phyloP scores from a whole-genome alignment of 495 filamentous ascomycete species.

The Trichoderma orchidacearum region DNA sequence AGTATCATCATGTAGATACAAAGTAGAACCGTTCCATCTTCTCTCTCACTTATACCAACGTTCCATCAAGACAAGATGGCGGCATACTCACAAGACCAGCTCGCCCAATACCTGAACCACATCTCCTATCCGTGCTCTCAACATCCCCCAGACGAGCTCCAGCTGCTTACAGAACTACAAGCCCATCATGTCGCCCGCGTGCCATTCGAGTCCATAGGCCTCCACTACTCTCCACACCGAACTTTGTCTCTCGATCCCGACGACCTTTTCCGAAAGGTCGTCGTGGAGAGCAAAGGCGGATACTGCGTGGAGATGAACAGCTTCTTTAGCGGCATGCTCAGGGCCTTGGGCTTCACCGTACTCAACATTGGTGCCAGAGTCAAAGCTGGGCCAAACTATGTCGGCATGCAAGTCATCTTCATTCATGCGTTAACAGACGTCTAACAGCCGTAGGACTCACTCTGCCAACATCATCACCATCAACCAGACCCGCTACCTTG shows the following conservation, averaged over 20 bases:
- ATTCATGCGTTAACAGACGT: not conserved
- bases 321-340: constrained; percentile 51
- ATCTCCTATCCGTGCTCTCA: constrained; percentile 23
- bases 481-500: constrained; percentile 31
- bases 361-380: constrained; percentile 31
- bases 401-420: constrained; percentile 17
- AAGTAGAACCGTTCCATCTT: no score
- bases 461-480: constrained; percentile 58
- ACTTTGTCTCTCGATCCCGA: constrained; percentile 40
- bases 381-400: constrained; percentile 14
- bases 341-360: constrained; percentile 45
- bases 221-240: constrained; percentile 35
- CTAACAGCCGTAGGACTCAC: constrained; percentile 37
- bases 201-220: constrained; percentile 56
- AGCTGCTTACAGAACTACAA: constrained; percentile 24
- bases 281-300: constrained; percentile 39
- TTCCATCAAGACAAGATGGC: constrained; percentile 6
- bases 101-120: constrained; percentile 20
- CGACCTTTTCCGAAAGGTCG: constrained; percentile 50
- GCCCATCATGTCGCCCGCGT: constrained; percentile 41
- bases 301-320: constrained; percentile 69
- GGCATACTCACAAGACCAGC: constrained; percentile 12
- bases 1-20: not conserved
- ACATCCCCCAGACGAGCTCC: constrained; percentile 7
- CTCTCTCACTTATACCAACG: not conserved